Percentiles rank a stretch among this genome's conserved stretches.
phyloP scores from a whole-genome alignment of 1,284 basidiomycete genomes.

The Anthracocystis panici-leucophaei region DNA sequence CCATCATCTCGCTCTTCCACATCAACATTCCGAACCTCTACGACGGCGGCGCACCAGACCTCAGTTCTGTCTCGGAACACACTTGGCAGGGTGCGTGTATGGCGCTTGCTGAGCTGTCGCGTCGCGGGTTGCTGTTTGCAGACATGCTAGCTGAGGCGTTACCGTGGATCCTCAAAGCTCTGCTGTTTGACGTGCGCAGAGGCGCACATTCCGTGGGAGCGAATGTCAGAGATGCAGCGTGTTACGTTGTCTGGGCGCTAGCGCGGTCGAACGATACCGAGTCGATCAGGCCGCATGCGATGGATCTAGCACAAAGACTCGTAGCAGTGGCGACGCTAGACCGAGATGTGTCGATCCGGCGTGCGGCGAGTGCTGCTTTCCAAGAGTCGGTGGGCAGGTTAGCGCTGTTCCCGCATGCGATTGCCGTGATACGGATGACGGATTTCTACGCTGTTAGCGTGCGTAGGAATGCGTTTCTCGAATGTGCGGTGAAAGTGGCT shows the following conservation, averaged over 20 bases:
- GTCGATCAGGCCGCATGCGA: conserved; percentile 77
- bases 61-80: conserved; percentile 76
- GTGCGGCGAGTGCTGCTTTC: conserved; percentile 96
- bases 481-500: conserved; percentile 86
- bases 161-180: conserved; percentile 72
- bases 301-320: conserved; percentile 75
- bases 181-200: conserved; percentile 91
- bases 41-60: conserved; percentile 75
- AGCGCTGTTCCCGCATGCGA: conserved; percentile 86
- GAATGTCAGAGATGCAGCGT: conserved; percentile 91
- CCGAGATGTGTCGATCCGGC: conserved; percentile 91
- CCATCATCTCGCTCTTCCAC: conserved; percentile 78
- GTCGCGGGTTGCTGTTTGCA: conserved; percentile 76
- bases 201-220: conserved; percentile 93
- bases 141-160: conserved; percentile 47
- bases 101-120: conserved; percentile 89
- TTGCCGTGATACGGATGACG: conserved; percentile 88
- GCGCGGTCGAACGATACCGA: conserved; percentile 76
- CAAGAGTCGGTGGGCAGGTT: conserved; percentile 96
- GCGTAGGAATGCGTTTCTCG: conserved; percentile 83
- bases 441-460: conserved; percentile 95
- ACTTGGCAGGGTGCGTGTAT: conserved; percentile 97
- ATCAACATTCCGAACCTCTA: conserved; percentile 76
- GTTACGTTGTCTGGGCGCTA: conserved; percentile 94
- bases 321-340: conserved; percentile 87